Conservation (phyloP, 2,329 filamentous ascomycete species). For the Aphanoascus verrucosus region DNA sequence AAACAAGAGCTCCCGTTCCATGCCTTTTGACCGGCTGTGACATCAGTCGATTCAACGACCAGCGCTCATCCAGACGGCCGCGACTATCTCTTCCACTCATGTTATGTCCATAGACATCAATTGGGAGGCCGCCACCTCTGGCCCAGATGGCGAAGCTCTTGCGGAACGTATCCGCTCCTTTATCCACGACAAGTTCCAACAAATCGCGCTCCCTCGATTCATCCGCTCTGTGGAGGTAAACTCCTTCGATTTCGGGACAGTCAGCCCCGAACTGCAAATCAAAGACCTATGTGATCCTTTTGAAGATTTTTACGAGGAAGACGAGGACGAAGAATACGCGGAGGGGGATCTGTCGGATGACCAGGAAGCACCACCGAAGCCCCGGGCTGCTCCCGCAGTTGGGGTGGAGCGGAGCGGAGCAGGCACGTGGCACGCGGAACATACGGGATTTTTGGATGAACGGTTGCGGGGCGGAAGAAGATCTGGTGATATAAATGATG, state of each 20-base stretch:
- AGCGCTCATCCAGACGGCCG: no score
- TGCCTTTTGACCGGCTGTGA: no score
- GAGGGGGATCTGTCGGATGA: conserved; percentile 29
- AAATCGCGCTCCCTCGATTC: conserved; percentile 81
- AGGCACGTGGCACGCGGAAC: conserved; percentile 12
- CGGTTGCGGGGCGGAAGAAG: conserved; percentile 23
- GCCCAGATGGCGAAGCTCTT: conserved; percentile 73
- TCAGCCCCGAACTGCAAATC: conserved; percentile 75
- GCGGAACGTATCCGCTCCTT: conserved; percentile 83
- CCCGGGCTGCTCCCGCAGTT: neutral
- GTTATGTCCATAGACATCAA: conserved; percentile 95
- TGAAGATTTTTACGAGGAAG: conserved; percentile 87
- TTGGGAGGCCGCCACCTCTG: conserved; percentile 85
- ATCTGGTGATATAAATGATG: conserved; percentile 23
- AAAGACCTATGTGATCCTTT: conserved; percentile 96
- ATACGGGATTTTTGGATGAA: conserved; percentile 2
- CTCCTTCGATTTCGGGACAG: conserved; percentile 79
- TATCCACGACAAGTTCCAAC: conserved; percentile 91
- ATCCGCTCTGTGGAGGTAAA: conserved; percentile 94
- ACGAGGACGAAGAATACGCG: conserved; percentile 44
- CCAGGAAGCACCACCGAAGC: conserved; percentile 23
- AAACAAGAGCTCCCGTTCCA: no score
- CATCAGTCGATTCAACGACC: no score
- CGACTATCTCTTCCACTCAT: conserved; percentile 18
- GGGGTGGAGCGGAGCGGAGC: neutral